These are phyloP conservation scores for Ogataea pini DNA, from an alignment of 805 yeast genomes.

Conservation along the genomic window DNA sequence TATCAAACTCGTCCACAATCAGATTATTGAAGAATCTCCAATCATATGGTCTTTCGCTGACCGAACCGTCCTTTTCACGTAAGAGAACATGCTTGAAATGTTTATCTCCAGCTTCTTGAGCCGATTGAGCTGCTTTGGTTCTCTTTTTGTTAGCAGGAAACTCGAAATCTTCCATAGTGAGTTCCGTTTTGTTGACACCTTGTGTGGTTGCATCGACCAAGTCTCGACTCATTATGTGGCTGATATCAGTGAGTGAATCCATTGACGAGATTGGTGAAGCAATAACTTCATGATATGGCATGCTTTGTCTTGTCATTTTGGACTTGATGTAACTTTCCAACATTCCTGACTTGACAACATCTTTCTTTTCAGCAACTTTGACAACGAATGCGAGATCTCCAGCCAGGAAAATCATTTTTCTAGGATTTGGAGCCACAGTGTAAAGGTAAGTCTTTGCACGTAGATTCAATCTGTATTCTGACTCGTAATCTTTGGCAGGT, in stretches of 20 bases:
- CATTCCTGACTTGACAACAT: constrained; percentile 36
- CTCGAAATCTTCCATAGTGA: constrained; percentile 29
- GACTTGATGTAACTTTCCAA: constrained; percentile 36
- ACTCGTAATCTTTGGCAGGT: constrained; percentile 37
- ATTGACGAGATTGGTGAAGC: constrained; percentile 34
- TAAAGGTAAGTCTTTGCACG: constrained; percentile 45
- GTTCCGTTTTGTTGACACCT: constrained; percentile 19
- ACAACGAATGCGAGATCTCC: constrained; percentile 44
- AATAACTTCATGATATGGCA: constrained; percentile 32
- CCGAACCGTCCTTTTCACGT: constrained; percentile 34
- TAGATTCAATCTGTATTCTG: constrained; percentile 39
- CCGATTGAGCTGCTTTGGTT: constrained; percentile 33
- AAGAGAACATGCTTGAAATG: constrained; percentile 37
- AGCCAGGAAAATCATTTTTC: constrained; percentile 41
- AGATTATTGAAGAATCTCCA: constrained; percentile 63
- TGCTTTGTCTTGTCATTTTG: constrained; percentile 24
- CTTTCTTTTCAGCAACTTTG: constrained; percentile 35
- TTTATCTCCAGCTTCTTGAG: constrained; percentile 31
- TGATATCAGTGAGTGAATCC: constrained; percentile 30
- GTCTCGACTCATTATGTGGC: constrained; percentile 31
- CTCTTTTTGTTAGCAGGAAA: constrained; percentile 32
- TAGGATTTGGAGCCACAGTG: constrained; percentile 47
- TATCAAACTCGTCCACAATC: constrained; percentile 38
- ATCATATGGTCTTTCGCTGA: constrained; percentile 49
- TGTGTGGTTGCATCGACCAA: constrained; percentile 30